Evolutionary conservation across 2,329 filamentous ascomycete genomes (phyloP).

Genomic region (Curvularia hawaiiensis): DNA sequence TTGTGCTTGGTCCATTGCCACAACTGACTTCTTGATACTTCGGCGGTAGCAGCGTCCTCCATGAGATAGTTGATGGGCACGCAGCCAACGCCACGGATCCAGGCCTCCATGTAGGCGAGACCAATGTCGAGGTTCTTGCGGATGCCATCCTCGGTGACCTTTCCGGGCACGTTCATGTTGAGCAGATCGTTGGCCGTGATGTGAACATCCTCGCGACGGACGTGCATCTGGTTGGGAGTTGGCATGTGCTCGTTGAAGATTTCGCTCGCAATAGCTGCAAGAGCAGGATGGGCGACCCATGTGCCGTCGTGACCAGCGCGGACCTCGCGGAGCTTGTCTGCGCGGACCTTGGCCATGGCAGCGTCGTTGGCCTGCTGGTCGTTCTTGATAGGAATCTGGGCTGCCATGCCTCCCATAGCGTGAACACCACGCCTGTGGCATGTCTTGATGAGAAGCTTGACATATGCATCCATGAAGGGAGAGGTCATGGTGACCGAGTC

Average conservation of each 20-base stretch:
- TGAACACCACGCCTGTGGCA: constrained; percentile 97
- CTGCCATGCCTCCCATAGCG: constrained; percentile 98
- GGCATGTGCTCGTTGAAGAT: constrained; percentile 99
- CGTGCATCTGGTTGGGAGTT: constrained; percentile 93
- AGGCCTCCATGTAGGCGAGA: constrained; percentile 97
- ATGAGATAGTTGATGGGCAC: constrained; percentile 98
- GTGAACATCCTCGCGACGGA: constrained; percentile 85
- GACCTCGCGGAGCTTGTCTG: constrained; percentile 95
- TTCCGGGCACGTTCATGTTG: constrained; percentile 96
- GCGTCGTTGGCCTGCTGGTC: constrained; percentile 88
- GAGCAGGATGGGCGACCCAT: constrained; percentile 95
- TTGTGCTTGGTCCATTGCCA: constrained; percentile 91
- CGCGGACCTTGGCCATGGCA: constrained; percentile 90
- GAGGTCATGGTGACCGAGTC: constrained; percentile 94
- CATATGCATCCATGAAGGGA: constrained; percentile 97
- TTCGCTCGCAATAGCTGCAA: constrained; percentile 85
- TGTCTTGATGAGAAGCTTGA: constrained; percentile 96
- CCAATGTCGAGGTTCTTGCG: constrained; percentile 98
- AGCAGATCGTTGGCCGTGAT: constrained; percentile 88
- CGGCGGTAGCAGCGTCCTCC: constrained; percentile 97
- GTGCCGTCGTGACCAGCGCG: constrained; percentile 95
- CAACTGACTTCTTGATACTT: constrained; percentile 91
- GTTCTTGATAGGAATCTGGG: constrained; percentile 98
- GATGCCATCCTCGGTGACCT: constrained; percentile 92
- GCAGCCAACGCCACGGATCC: constrained; percentile 92